phyloP scores from a whole-genome alignment of 495 filamentous ascomycete species.

The Tuber aestivum region DNA sequence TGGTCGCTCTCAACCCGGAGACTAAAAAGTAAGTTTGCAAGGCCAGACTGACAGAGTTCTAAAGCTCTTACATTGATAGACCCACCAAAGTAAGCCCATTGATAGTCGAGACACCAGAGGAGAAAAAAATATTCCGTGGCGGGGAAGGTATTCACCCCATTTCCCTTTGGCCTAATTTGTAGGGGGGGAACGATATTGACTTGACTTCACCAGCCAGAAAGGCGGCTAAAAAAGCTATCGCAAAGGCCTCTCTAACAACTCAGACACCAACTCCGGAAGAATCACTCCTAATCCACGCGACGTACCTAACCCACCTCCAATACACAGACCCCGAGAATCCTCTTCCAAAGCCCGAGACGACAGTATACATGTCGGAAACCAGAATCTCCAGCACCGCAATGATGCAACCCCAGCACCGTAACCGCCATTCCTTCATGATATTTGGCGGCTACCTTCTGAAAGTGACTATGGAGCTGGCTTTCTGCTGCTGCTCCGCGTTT shows the following conservation, averaged over 20 bases:
- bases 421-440: slow-evolving; percentile 84
- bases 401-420: slow-evolving; percentile 84
- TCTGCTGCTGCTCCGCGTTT: slow-evolving; percentile 76
- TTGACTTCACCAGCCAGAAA: slow-evolving; percentile 50
- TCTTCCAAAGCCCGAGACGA: slow-evolving; percentile 56
- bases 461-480: slow-evolving; percentile 79
- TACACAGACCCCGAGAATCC: slow-evolving; percentile 61
- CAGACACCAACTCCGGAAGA: slow-evolving; percentile 72
- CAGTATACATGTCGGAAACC: slow-evolving; percentile 62
- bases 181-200: background rate
- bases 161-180: background rate
- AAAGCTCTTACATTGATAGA: slow-evolving; percentile 35
- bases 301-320: slow-evolving; percentile 68
- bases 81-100: slow-evolving; percentile 57
- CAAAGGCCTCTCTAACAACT: slow-evolving; percentile 60
- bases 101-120: slow-evolving; percentile 61
- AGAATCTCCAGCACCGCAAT: slow-evolving; percentile 65
- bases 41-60: background rate
- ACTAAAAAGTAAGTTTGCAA: slow-evolving; percentile 59
- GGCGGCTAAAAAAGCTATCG: slow-evolving; percentile 62
- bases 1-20: slow-evolving; percentile 67
- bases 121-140: slow-evolving; percentile 59
- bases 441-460: slow-evolving; percentile 82
- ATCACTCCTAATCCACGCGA: slow-evolving; percentile 68
- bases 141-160: slow-evolving; percentile 51